A percentile compares a stretch with the other conserved stretches of the same genome.
phyloP scores from a whole-genome alignment of 2,329 filamentous ascomycete species.

The Cryphonectria parasitica region DNA sequence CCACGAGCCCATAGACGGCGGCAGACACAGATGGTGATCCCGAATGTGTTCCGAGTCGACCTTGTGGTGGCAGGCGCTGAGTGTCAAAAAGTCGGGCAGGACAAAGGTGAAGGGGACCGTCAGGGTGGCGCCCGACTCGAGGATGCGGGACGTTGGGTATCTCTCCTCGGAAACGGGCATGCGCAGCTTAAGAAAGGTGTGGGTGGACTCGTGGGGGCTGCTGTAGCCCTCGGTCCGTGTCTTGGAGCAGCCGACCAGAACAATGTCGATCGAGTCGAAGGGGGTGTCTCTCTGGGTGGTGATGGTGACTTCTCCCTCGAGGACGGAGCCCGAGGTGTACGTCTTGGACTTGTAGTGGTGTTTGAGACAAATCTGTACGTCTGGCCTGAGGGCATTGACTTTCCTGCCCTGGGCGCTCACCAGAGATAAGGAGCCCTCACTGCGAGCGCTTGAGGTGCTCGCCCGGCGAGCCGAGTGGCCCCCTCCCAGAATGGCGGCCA shows the following conservation, averaged over 20 bases:
- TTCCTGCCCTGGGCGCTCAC: slow-evolving; percentile 24
- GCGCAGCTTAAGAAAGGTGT: slow-evolving; percentile 59
- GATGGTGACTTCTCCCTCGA: slow-evolving; percentile 55
- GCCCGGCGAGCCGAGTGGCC: slow-evolving; percentile 11
- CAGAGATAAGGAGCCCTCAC: slow-evolving; percentile 26
- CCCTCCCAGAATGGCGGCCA: neutral
- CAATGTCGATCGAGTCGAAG: slow-evolving; percentile 57
- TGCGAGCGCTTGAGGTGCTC: slow-evolving; percentile 27
- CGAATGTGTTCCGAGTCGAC: slow-evolving; percentile 49
- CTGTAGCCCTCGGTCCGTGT: slow-evolving; percentile 57
- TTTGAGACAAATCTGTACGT: slow-evolving; percentile 54
- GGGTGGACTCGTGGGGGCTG: slow-evolving; percentile 51
- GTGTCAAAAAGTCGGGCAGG: slow-evolving; percentile 60
- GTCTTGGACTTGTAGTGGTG: slow-evolving; percentile 59
- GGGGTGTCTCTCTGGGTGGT: slow-evolving; percentile 48
- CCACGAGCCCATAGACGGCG: slow-evolving; percentile 49
- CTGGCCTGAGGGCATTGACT: slow-evolving; percentile 38
- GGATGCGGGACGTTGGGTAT: slow-evolving; percentile 52
- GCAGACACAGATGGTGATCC: slow-evolving; percentile 57
- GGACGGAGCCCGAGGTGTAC: slow-evolving; percentile 58
- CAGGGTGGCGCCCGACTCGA: slow-evolving; percentile 53
- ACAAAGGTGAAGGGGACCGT: slow-evolving; percentile 63
- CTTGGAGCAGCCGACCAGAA: slow-evolving; percentile 54
- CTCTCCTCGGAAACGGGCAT: slow-evolving; percentile 56
- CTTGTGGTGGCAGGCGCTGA: slow-evolving; percentile 58